Conservation (phyloP, 23 red algal genomes). For the Porphyridium purpureum region DNA sequence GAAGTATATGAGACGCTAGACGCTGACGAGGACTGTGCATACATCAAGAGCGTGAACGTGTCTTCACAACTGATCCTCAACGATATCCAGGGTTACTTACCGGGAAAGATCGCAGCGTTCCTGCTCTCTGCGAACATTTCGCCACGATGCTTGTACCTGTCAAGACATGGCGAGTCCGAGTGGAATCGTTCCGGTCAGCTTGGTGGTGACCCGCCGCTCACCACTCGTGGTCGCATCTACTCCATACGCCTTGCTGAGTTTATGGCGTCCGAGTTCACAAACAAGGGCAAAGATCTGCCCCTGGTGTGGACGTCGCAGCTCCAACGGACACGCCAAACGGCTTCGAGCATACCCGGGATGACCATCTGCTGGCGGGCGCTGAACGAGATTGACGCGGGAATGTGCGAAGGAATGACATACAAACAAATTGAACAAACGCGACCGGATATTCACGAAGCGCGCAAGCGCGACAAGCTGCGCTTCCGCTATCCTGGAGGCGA, state of each 20-base stretch:
- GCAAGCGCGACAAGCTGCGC: conserved; percentile 77
- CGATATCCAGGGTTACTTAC: conserved; percentile 70
- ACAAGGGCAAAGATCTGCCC: conserved; percentile 37
- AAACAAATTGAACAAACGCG: conserved; percentile 32
- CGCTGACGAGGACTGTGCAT: conserved; percentile 51
- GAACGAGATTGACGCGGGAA: conserved; percentile 94
- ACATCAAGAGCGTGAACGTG: conserved; percentile 80
- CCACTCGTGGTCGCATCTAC: conserved; percentile 45
- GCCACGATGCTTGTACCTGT: conserved; percentile 63
- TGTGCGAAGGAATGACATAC: conserved; percentile 94
- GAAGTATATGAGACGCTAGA: conserved; percentile 51
- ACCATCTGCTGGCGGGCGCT: conserved; percentile 81
- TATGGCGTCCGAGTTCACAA: conserved; percentile 52
- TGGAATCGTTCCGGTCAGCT: conserved; percentile 88
- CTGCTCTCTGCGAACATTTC: conserved; percentile 72
- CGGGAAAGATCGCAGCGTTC: conserved; percentile 87
- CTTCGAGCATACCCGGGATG: conserved; percentile 61
- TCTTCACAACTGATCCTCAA: conserved; percentile 63
- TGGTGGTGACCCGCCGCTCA: conserved; percentile 73
- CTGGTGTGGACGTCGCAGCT: conserved; percentile 90
- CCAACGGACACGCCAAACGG: conserved; percentile 70
- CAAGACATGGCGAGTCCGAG: conserved; percentile 80
- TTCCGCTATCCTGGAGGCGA: conserved; percentile 94
- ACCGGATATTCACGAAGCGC: conserved; percentile 41
- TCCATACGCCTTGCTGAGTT: conserved; percentile 34